Conservation (phyloP, 179 eudicot species). For the Beta macrorhiza region DNA sequence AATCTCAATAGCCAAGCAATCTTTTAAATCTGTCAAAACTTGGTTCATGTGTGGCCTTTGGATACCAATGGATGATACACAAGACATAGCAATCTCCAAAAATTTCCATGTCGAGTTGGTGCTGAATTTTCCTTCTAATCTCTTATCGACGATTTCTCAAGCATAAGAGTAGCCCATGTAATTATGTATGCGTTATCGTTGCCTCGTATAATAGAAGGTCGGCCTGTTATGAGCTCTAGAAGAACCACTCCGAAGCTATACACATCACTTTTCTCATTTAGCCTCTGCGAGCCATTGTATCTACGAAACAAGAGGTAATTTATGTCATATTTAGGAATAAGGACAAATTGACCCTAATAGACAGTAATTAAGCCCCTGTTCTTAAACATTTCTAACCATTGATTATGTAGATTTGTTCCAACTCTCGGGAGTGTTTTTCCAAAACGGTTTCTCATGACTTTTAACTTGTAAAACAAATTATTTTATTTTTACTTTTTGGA, state of each 20-base stretch:
- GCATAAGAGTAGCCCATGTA: constrained; percentile 8
- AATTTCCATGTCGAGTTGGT: constrained; percentile 16
- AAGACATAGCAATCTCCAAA: constrained; percentile 24
- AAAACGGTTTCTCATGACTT: too few species aligned
- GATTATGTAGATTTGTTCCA: too few species aligned
- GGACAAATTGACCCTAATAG: too few species aligned
- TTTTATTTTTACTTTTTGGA: too few species aligned
- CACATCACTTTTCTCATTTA: constrained; percentile 26
- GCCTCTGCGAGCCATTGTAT: background rate
- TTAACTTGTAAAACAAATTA: too few species aligned
- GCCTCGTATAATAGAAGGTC: constrained; percentile 3
- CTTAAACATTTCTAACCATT: too few species aligned
- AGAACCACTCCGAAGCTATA: constrained; percentile 26
- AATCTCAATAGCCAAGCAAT: constrained; percentile 10
- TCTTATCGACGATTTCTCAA: constrained; percentile 26
- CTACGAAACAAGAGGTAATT: background rate
- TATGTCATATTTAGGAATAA: background rate
- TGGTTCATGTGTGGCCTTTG: constrained; percentile 29
- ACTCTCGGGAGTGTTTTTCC: too few species aligned
- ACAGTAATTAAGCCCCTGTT: too few species aligned
- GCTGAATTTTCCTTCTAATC: background rate
- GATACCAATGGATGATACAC: constrained; percentile 4
- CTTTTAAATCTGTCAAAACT: constrained; percentile 23
- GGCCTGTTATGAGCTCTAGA: constrained; percentile 26
- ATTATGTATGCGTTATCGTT: background rate